Base-by-base conservation (phyloP, 2,329 filamentous ascomycete species). In the Phyllosticta citrichinensis region DNA sequence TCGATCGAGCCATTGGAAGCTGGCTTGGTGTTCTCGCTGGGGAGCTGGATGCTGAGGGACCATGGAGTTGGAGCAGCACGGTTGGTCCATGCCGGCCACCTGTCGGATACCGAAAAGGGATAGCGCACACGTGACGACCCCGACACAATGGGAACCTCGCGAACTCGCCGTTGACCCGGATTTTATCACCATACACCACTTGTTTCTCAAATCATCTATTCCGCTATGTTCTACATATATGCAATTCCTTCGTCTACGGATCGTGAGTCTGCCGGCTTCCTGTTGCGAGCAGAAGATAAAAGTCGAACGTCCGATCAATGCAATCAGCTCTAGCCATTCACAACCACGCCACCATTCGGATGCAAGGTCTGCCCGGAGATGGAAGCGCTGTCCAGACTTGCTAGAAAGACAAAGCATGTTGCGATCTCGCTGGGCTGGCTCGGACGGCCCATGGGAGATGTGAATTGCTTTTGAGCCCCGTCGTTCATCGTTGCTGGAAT, bases 351-450 rank as follows among this genome's bases (percentile, higher is more conserved):
- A 24, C 72, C 72, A 58, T 87, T 86, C 35, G 82, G 79, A 69
- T 87, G 84, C 57, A 87, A 75, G n/a, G 77, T 80, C 77, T 93
- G 89, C 1, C 90, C 89, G 58, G 83, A 87, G 54, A 94, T 84
- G 63, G 84, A 86, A 55, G 83, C 86, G 69, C 87, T 89, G 70
- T 94, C 89, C 62, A 80, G 77, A 57, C 84, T 87, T 0, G 89
- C 89, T 65, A 95, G 76, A 74, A 94, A 94, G 3, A 94, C 88
- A 62, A 91, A 88, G 68, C 87, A 90, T 0, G 88, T 87, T 0
- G 88, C 89, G 64, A 94, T 87, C 78, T 95, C 90, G 61, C 84
- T 88, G 2, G 89, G 90, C 74, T 94, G 89, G 2, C 84, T 86
- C 0, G 88, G 88, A 20, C 90, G 79, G 3, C 89, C 89, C 78